These are phyloP conservation scores for Endocalyx cinctus DNA, from an alignment of 2,329 filamentous ascomycete species.

Conservation along the genomic window DNA sequence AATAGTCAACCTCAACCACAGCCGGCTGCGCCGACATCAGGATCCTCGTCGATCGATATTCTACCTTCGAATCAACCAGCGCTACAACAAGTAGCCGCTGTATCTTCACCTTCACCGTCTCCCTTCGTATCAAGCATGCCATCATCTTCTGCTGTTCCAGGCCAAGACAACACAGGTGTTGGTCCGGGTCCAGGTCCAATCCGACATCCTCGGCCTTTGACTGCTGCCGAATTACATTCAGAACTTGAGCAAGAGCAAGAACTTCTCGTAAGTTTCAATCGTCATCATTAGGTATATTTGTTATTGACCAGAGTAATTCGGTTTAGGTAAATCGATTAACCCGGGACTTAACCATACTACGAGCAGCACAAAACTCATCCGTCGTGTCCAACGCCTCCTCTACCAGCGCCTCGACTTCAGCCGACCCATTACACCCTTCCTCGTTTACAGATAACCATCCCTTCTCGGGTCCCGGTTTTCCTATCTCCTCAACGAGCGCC, in stretches of 20 bases:
- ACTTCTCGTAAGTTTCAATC: conserved; percentile 59
- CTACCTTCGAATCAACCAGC: conserved; percentile 48
- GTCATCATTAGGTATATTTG: too few species aligned
- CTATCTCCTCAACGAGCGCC: conserved; percentile 45
- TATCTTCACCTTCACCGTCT: conserved; percentile 27
- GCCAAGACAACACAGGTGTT: conserved; percentile 39
- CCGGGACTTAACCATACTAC: conserved; percentile 80
- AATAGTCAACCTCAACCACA: conserved; percentile 22
- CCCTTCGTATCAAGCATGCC: conserved; percentile 23
- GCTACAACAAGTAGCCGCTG: conserved; percentile 36
- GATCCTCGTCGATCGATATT: conserved; percentile 47
- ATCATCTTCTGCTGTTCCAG: conserved; percentile 19
- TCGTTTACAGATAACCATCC: conserved; percentile 45
- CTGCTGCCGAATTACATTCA: conserved; percentile 80
- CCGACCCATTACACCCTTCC: conserved; percentile 36
- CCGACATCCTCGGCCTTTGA: conserved; percentile 82
- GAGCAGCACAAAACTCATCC: conserved; percentile 63
- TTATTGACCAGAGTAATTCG: background rate
- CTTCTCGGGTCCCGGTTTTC: conserved; percentile 53
- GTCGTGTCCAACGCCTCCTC: conserved; percentile 64
- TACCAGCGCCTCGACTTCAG: conserved; percentile 47
- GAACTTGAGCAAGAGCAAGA: conserved; percentile 95
- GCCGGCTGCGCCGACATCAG: conserved; percentile 27
- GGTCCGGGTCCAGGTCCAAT: conserved; percentile 65
- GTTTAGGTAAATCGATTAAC: conserved; percentile 83